Base-by-base conservation (phyloP, 208 protist species). In the Acanthamoeba lenticulata region DNA sequence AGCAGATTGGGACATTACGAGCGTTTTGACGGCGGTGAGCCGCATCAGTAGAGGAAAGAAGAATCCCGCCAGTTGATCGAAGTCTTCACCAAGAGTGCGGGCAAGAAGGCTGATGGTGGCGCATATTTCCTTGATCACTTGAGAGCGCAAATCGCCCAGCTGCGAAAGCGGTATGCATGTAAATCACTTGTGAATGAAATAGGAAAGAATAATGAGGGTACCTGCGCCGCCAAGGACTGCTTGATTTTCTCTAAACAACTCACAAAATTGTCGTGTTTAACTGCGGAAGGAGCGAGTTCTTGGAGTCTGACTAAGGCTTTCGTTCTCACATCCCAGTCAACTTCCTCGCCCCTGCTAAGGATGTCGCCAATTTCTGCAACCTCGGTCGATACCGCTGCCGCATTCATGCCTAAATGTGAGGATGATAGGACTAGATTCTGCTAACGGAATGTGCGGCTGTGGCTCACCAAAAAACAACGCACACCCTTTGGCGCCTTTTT, bases 111-210 rank as follows among this genome's bases (percentile, higher is more conserved):
- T 40, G 44, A 85, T 6, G 11, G 74, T 85, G 15, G 19, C 29
- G 44, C 74, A 85, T 15, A 85, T 34, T 34, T 85, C 74, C 44
- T 85, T 85, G 36, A 85, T 47, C 74, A 85, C 74, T 27, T 85
- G 74, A 7, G 74, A 85, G 44, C 74, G 74, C 15, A 85, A n/a
- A 52, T 85, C 74, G 36, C 21, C 27, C 24, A 85, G 21, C 74
- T 85, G 38, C 2, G 7, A 13, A 15, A 57, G 11, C 21, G 44
- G 7, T 40, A 85, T 0, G 9, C 11, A 85, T 7, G 44, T 77
- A 40, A 36, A 9, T 21, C 60, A 69, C 6, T 4, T 6, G 60
- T 9, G 11, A 85, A 9, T 40, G n/a, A 57, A 52, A 85, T 32
- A 38, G 29, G 15, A 85, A 40, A 55, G 27, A 47, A 44, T 13